Conservation (phyloP, 2,329 filamentous ascomycete species). For the Verticillium zaregamsianum region DNA sequence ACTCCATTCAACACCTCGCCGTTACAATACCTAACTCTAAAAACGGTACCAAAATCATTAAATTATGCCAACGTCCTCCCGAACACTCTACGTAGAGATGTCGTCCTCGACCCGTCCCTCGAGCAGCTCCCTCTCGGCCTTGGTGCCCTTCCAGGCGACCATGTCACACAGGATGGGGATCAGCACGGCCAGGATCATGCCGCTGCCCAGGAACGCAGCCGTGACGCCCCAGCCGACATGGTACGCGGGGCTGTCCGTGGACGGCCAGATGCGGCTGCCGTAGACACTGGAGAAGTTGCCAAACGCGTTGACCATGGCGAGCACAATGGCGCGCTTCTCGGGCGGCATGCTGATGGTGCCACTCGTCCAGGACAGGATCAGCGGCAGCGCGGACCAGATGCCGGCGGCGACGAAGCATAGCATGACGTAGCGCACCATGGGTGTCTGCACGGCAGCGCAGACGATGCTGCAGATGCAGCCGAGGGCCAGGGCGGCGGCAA, state of each 20-base stretch:
- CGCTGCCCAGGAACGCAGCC: conserved; percentile 20
- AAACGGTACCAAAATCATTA: background rate
- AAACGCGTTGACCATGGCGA: conserved; percentile 25
- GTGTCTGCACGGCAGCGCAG: conserved; percentile 15
- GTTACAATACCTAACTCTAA: background rate
- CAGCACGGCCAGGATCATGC: conserved; percentile 16
- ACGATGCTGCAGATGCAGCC: conserved; percentile 37
- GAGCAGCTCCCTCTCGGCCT: conserved; percentile 11
- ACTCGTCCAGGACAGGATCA: conserved; percentile 23
- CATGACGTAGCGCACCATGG: conserved; percentile 23
- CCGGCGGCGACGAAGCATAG: conserved; percentile 20
- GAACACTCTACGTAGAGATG: background rate
- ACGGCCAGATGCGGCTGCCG: conserved; percentile 24
- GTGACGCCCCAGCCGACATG: conserved; percentile 23
- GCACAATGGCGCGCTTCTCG: conserved; percentile 26
- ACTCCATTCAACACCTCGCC: background rate
- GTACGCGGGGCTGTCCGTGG: conserved; percentile 18
- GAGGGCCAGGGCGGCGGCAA: conserved; percentile 47
- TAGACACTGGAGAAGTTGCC: conserved; percentile 26
- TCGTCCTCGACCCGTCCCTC: conserved; percentile 2
- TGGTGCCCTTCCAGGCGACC: conserved; percentile 12
- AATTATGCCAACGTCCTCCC: background rate
- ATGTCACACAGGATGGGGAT: conserved; percentile 15
- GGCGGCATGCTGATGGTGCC: conserved; percentile 19
- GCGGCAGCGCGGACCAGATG: conserved; percentile 19